Conservation (phyloP, 2,329 filamentous ascomycete species). For the Nemania diffusa region DNA sequence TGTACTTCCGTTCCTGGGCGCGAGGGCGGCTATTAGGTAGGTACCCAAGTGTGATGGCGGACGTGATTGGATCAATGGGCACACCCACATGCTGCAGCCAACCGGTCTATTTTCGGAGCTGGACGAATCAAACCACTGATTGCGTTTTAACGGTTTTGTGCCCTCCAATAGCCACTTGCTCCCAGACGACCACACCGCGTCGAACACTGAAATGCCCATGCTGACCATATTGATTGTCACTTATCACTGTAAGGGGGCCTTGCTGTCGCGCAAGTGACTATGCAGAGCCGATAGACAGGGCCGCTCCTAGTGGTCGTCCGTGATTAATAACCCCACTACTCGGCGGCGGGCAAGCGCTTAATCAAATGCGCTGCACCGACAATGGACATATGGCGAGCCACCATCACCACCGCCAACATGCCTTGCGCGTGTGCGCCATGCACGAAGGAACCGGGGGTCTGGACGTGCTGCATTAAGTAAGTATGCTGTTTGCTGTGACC, state of each 20-base stretch:
- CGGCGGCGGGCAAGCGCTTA: constrained; percentile 45
- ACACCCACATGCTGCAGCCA: constrained; percentile 39
- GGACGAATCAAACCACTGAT: constrained; percentile 41
- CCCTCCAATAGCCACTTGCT: constrained; percentile 1
- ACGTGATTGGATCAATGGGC: constrained; percentile 42
- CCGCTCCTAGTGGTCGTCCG: constrained; percentile 40
- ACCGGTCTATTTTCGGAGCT: constrained; percentile 42
- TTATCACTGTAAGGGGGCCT: constrained; percentile 9
- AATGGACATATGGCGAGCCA: constrained; percentile 27
- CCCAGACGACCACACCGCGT: constrained; percentile 23
- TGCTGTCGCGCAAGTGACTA: constrained; percentile 31
- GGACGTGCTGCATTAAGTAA: background rate
- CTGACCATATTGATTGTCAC: constrained; percentile 3
- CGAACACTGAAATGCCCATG: constrained; percentile 19
- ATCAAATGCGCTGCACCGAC: constrained; percentile 35
- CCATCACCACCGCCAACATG: constrained; percentile 36
- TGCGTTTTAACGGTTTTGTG: constrained; percentile 25
- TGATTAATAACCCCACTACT: constrained; percentile 40
- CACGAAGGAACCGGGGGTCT: constrained; percentile 14
- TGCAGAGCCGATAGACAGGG: constrained; percentile 26
- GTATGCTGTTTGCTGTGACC: constrained; percentile 5
- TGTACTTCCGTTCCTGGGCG: background rate
- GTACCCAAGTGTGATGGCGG: constrained; percentile 43
- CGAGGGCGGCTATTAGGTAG: constrained; percentile 33
- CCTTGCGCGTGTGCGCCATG: constrained; percentile 34